Percentiles rank a stretch among this genome's conserved stretches.
Evolutionary conservation across 306 rosid species (phyloP).

Genomic region (Begonia loranthoides): DNA sequence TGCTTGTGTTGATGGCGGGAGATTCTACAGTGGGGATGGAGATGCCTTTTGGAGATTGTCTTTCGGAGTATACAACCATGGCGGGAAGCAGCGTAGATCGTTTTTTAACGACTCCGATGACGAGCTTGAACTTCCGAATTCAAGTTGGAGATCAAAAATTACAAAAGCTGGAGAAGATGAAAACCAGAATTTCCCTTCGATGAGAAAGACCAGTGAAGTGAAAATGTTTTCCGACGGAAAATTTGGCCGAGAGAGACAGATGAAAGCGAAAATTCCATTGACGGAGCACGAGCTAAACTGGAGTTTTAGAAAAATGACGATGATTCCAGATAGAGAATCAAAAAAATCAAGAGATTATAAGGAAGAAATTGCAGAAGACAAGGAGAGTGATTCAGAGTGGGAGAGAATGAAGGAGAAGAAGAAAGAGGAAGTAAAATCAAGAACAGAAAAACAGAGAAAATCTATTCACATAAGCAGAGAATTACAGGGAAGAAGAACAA

Average conservation of each 20-base stretch:
- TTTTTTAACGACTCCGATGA: conserved; percentile 24
- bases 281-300: background rate
- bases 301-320: conserved; percentile 5
- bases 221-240: no score
- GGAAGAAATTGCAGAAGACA: conserved; percentile 23
- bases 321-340: background rate
- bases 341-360: conserved; percentile 15
- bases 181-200: background rate
- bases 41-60: conserved; percentile 71
- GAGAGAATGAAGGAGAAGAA: conserved; percentile 24
- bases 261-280: no score
- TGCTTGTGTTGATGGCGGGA: conserved; percentile 14
- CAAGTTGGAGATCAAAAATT: conserved; percentile 14
- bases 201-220: no score
- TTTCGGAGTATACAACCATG: conserved; percentile 37
- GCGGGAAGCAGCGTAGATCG: conserved; percentile 22
- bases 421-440: conserved; percentile 29
- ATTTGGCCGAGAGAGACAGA: background rate
- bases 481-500: conserved; percentile 37
- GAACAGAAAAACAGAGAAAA: conserved; percentile 32
- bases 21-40: conserved; percentile 37
- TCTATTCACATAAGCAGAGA: conserved; percentile 48
- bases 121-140: conserved; percentile 17
- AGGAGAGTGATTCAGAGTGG: conserved; percentile 15
- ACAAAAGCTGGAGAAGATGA: conserved; percentile 20